Evolutionary conservation across 2,329 filamentous ascomycete genomes (phyloP).

Genomic region (Neonectria neomacrospora): DNA sequence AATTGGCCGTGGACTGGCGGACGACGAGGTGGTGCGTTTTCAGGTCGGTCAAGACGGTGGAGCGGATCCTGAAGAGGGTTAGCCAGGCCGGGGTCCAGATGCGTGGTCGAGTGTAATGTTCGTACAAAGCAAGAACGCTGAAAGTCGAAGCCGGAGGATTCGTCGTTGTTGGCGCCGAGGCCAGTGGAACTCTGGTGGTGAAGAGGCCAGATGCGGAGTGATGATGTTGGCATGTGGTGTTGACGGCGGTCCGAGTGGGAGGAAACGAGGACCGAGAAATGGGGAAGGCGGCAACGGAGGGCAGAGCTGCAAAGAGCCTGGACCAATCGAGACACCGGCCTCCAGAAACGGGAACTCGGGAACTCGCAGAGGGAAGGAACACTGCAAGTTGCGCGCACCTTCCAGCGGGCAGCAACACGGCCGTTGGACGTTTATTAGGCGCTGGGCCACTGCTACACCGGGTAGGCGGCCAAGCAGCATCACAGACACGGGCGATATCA

Average conservation of each 20-base stretch:
- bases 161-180: not conserved
- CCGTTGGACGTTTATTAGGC: not conserved
- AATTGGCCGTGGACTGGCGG: not conserved
- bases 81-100: not conserved
- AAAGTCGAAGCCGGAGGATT: not conserved
- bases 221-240: not conserved
- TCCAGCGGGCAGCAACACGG: not conserved
- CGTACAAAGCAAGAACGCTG: not conserved
- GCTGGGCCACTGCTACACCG: too few relatives aligned
- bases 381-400: not conserved
- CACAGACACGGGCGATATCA: not conserved
- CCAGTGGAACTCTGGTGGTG: not conserved
- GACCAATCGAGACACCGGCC: not conserved
- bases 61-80: constrained; percentile 21
- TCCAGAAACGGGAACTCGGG: constrained; percentile 7
- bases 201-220: constrained; percentile 10
- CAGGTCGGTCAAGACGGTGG: constrained; percentile 24
- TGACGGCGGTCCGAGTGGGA: not conserved
- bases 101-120: too few relatives aligned
- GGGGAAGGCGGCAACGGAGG: constrained; percentile 16
- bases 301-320: not conserved
- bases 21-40: constrained; percentile 22
- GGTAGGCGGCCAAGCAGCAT: too few relatives aligned
- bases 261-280: not conserved
- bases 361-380: not conserved